Percentiles rank a stretch among this genome's conserved stretches.
Conservation (phyloP, 2,329 filamentous ascomycete species). For the Colletotrichum cereale region DNA sequence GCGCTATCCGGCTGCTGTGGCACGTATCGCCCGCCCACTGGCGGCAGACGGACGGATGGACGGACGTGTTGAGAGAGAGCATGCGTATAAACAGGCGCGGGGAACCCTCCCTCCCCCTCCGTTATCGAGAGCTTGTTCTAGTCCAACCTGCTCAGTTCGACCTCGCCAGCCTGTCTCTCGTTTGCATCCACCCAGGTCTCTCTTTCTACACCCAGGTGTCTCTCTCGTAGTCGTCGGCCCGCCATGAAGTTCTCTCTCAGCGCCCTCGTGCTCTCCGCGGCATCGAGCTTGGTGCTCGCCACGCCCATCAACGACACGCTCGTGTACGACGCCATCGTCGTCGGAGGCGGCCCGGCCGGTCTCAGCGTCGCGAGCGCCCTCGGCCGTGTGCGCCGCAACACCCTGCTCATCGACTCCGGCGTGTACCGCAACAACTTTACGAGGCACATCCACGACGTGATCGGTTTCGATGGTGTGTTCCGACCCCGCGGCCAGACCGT, state of each 20-base stretch:
- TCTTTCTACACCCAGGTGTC: not conserved
- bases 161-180: not conserved
- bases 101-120: not conserved
- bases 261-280: constrained; percentile 23
- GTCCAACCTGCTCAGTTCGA: not conserved
- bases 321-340: constrained; percentile 66
- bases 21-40: constrained; percentile 7
- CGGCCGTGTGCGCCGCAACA: constrained; percentile 68
- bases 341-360: constrained; percentile 70
- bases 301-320: constrained; percentile 17
- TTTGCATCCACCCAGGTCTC: not conserved
- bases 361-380: constrained; percentile 67
- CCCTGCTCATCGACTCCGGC: constrained; percentile 69
- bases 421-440: constrained; percentile 69
- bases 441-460: constrained; percentile 71
- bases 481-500: not conserved
- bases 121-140: no score
- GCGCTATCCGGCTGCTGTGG: constrained; percentile 26
- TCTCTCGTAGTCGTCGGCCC: not conserved
- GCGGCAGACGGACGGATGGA: not conserved
- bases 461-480: constrained; percentile 67
- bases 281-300: constrained; percentile 10
- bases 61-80: not conserved
- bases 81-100: not conserved
- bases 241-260: constrained; percentile 16